Evolutionary conservation across 176 grass and related monocot genomes (phyloP).

Genomic region (Aegilops longissima): DNA sequence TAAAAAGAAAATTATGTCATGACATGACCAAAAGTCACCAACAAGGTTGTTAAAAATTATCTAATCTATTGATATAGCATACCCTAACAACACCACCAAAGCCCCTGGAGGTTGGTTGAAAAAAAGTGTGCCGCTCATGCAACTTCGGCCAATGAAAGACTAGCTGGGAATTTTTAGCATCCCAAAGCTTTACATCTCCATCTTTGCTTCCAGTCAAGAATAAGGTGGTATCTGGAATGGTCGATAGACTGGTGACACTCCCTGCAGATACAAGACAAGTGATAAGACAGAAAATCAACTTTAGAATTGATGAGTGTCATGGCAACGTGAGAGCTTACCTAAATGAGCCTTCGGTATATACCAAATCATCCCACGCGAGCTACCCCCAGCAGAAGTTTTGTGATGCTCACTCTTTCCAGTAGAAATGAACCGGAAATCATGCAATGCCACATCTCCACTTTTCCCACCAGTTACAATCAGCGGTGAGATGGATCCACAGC

Average conservation of each 20-base stretch:
- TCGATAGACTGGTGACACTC: conserved; percentile 73
- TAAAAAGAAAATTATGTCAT: conserved; percentile 20
- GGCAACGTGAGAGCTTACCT: conserved; percentile 51
- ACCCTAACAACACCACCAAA: conserved; percentile 91
- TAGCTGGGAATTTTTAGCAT: conserved; percentile 79
- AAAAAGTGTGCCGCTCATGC: conserved; percentile 97
- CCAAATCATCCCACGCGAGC: conserved; percentile 73
- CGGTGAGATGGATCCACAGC: conserved; percentile 76
- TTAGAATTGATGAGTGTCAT: conserved; percentile 22
- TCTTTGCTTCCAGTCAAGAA: conserved; percentile 98
- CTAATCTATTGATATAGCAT: conserved; percentile 36
- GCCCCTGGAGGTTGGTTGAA: conserved; percentile 84
- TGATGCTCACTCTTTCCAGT: conserved; percentile 65
- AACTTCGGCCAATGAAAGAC: conserved; percentile 87
- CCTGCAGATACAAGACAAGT: conserved; percentile 46
- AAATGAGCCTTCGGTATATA: conserved; percentile 94
- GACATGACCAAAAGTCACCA: conserved; percentile 16
- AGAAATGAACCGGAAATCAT: conserved; percentile 87
- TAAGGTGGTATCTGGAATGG: conserved; percentile 79
- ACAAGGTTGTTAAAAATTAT: conserved; percentile 5
- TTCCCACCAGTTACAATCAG: conserved; percentile 86
- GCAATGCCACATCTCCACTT: conserved; percentile 80
- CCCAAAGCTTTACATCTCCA: conserved; percentile 99
- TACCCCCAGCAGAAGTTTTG: conserved; percentile 44
- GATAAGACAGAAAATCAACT: conserved; percentile 39